phyloP scores from a whole-genome alignment of 1,139 yeast species.

The Lodderomyces margitis region DNA sequence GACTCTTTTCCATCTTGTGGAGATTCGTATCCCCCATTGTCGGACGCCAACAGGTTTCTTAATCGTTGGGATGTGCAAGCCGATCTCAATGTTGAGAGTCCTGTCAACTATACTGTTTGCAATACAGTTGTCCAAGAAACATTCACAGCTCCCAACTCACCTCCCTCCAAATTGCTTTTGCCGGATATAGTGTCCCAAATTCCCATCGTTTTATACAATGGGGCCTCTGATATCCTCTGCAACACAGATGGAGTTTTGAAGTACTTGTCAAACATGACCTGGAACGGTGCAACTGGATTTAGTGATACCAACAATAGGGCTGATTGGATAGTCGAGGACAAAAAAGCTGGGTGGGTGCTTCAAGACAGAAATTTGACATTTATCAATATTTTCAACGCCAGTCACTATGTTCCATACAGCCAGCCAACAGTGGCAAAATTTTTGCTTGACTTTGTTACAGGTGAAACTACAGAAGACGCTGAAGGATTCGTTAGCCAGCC shows the following conservation, averaged over 20 bases:
- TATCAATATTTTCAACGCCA: conserved; percentile 68
- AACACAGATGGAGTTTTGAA: conserved; percentile 75
- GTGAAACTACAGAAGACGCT: too few relatives aligned
- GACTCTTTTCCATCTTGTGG: conserved; percentile 90
- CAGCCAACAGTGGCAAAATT: conserved; percentile 69
- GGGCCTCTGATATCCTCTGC: conserved; percentile 86
- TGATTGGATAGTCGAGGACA: conserved; percentile 54
- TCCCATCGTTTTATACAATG: conserved; percentile 74
- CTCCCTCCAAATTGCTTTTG: conserved; percentile 62
- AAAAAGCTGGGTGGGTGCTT: conserved; percentile 50
- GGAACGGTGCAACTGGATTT: conserved; percentile 70
- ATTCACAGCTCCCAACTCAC: conserved; percentile 51
- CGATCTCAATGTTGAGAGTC: conserved; percentile 52
- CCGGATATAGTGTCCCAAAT: conserved; percentile 61
- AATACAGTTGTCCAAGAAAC: conserved; percentile 50
- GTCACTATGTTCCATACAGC: conserved; percentile 96
- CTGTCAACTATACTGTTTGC: conserved; percentile 74
- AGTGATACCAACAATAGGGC: conserved; percentile 28
- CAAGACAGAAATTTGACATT: conserved; percentile 73
- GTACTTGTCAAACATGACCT: conserved; percentile 57
- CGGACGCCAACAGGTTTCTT: conserved; percentile 42
- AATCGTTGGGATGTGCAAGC: conserved; percentile 51
- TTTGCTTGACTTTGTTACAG: conserved; percentile 47
- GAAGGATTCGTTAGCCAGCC: too few relatives aligned
- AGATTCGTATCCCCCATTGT: conserved; percentile 79